These are phyloP conservation scores for Phytophthora crassamura DNA, from an alignment of 352 stramenopile genomes.

Conservation along the genomic window DNA sequence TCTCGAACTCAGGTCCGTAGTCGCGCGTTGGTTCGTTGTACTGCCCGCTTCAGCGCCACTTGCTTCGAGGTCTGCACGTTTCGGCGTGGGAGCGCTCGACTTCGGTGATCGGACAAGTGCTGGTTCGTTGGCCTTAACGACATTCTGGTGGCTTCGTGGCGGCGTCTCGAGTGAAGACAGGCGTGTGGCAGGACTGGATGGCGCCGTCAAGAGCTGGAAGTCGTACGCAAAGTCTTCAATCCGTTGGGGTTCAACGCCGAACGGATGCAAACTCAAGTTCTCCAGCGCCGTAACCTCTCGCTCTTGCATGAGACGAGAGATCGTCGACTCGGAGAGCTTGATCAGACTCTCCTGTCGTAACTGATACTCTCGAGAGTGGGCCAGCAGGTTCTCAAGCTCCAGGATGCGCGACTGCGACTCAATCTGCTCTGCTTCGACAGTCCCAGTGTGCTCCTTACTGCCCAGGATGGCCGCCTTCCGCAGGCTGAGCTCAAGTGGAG, in stretches of 20 bases:
- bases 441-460: conserved; percentile 49
- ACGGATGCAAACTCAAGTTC: conserved; percentile 47
- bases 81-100: conserved; percentile 18
- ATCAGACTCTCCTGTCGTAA: conserved; percentile 68
- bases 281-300: conserved; percentile 53
- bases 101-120: conserved; percentile 9
- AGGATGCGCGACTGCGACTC: conserved; percentile 57
- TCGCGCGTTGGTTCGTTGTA: neutral
- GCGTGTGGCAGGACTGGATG: conserved; percentile 10
- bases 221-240: conserved; percentile 23
- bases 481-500: conserved; percentile 65
- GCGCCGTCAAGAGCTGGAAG: conserved; percentile 4
- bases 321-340: conserved; percentile 65
- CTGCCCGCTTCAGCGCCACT: conserved; percentile 4
- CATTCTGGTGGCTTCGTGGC: neutral
- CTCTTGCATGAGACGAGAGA: conserved; percentile 69
- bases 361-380: conserved; percentile 68
- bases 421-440: conserved; percentile 62
- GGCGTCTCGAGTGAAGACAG: conserved; percentile 13
- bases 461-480: conserved; percentile 67
- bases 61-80: conserved; percentile 20
- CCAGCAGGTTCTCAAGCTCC: conserved; percentile 62
- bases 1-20: conserved; percentile 27
- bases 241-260: conserved; percentile 22
- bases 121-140: conserved; percentile 10